phyloP scores from a whole-genome alignment of 2,329 filamentous ascomycete species.

The Delphinella strobiligena region DNA sequence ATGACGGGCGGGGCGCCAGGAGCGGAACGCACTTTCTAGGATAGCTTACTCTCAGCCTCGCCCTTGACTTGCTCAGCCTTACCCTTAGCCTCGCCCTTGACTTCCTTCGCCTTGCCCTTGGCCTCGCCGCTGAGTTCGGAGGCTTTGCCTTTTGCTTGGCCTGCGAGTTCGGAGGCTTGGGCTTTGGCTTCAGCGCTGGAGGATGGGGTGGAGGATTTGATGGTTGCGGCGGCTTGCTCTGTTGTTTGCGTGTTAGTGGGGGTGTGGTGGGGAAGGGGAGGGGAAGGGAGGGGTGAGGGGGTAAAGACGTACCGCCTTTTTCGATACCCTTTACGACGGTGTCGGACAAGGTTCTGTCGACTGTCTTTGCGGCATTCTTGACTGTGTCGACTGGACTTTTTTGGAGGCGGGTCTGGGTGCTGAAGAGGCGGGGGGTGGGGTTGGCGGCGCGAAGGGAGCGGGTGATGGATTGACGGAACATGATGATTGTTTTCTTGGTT shows the following conservation, averaged over 20 bases:
- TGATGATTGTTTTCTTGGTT: not conserved
- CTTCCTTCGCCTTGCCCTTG: conserved; percentile 28
- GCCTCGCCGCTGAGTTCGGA: conserved; percentile 27
- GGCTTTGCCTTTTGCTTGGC: conserved; percentile 27
- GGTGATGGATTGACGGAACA: not conserved
- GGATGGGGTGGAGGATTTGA: conserved; percentile 25
- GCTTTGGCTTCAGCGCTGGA: conserved; percentile 25
- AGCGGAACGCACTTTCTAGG: too few species aligned
- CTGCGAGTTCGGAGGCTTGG: conserved; percentile 19
- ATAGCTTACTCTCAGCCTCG: conserved; percentile 24
- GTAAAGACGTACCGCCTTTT: conserved; percentile 41
- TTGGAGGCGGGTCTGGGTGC: conserved; percentile 35
- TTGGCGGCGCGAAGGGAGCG: conserved; percentile 28
- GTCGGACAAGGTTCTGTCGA: conserved; percentile 44
- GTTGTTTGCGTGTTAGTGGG: conserved; percentile 9
- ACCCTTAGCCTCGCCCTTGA: conserved; percentile 32
- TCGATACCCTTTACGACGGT: conserved; percentile 50
- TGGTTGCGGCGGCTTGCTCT: conserved; percentile 40
- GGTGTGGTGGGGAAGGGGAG: not conserved
- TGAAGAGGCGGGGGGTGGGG: conserved; percentile 40
- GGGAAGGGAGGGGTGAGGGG: not conserved
- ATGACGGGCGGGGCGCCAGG: too few species aligned
- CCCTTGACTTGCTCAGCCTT: conserved; percentile 28
- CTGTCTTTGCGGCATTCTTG: conserved; percentile 47
- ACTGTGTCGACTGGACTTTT: conserved; percentile 43